Conservation (phyloP, 352 stramenopile species). For the Globisporangium lucens region DNA sequence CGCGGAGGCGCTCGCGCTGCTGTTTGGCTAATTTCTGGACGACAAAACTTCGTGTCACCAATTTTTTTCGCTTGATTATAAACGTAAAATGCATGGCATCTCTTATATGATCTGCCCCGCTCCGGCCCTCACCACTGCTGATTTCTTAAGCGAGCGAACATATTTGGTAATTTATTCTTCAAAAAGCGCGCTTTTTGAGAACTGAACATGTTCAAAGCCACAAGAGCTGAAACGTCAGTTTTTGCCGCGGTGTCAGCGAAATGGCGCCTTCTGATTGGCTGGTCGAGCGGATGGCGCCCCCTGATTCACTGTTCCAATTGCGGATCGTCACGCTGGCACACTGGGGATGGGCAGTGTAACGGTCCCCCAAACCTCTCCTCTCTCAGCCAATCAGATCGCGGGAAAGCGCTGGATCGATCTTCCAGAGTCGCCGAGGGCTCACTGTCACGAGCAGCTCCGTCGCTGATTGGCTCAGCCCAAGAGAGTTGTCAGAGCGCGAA, state of each 20-base stretch:
- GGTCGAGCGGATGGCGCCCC: background rate
- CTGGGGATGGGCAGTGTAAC: background rate
- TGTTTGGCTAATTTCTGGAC: slow-evolving; percentile 1
- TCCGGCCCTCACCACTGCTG: too few species aligned
- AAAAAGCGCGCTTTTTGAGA: background rate
- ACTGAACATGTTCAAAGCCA: background rate
- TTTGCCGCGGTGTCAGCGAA: background rate
- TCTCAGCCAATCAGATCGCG: background rate
- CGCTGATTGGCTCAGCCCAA: background rate
- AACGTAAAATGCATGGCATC: background rate
- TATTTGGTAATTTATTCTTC: slow-evolving; percentile 9
- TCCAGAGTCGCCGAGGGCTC: background rate
- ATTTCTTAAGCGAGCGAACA: background rate
- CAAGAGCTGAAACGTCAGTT: background rate
- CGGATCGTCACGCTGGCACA: slow-evolving; percentile 1
- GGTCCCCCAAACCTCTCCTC: background rate
- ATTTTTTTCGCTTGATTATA: background rate
- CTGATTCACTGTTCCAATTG: background rate
- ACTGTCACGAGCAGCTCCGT: background rate
- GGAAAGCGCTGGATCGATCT: background rate
- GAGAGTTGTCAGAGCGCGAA: background rate
- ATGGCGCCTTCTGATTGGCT: slow-evolving; percentile 6
- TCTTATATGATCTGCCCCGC: background rate
- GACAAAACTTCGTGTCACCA: background rate
- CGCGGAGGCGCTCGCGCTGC: background rate